These are phyloP conservation scores for Myochromella boudieri DNA, from an alignment of 768 basidiomycete genomes.

Conservation along the genomic window DNA sequence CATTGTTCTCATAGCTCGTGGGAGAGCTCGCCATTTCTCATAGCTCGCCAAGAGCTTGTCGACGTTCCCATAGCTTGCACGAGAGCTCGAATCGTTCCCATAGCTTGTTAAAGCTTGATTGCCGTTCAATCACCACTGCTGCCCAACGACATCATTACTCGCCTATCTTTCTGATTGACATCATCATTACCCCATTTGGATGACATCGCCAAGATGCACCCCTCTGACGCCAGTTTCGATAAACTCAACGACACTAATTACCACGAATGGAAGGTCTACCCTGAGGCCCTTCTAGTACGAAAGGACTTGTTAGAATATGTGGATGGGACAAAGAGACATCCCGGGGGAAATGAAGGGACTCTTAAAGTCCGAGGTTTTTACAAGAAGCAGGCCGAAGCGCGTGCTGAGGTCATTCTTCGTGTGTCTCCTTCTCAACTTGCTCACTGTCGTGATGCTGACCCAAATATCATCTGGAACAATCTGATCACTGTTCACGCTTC, in stretches of 20 bases:
- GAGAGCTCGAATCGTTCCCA: too few species aligned
- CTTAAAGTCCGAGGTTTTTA: background rate
- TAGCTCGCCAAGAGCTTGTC: too few species aligned
- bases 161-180: too few species aligned
- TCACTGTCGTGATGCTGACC: conserved; percentile 1
- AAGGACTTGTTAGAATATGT: conserved; percentile 3
- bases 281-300: background rate
- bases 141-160: too few species aligned
- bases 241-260: background rate
- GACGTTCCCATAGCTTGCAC: too few species aligned
- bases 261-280: background rate
- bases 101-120: too few species aligned
- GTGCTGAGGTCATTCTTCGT: background rate
- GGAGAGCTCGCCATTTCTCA: too few species aligned
- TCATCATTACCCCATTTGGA: too few species aligned
- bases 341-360: background rate
- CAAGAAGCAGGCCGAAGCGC: conserved; percentile 3
- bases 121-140: too few species aligned
- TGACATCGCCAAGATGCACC: too few species aligned
- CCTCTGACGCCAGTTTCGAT: background rate
- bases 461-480: background rate
- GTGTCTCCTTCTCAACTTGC: conserved; percentile 6
- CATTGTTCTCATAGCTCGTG: too few species aligned
- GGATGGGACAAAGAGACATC: conserved; percentile 1
- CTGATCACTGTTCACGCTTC: conserved; percentile 1